phyloP scores from a whole-genome alignment of 345 rosid genomes.

The Erysimum cheiranthoides region DNA sequence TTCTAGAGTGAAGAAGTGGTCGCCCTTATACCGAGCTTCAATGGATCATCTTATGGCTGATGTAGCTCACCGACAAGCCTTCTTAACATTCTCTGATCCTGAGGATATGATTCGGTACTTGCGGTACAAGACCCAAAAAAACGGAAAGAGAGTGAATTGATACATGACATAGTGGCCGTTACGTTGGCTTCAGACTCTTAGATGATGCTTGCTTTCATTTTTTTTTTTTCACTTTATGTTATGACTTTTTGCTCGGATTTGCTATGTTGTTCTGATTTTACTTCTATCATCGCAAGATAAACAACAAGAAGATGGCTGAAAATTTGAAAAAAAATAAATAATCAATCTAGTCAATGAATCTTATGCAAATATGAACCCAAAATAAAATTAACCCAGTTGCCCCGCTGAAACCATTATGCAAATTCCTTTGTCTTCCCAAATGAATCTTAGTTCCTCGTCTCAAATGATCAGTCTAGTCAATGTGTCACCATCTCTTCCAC shows the following conservation, averaged over 20 bases:
- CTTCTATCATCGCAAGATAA: constrained; percentile 7
- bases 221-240: neutral
- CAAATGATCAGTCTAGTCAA: constrained; percentile 22
- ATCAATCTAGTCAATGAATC: too few species aligned
- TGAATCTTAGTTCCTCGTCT: neutral
- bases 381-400: neutral
- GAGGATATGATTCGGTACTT: constrained; percentile 18
- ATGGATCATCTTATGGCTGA: constrained; percentile 27
- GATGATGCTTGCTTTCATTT: constrained; percentile 2
- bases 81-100: constrained; percentile 14
- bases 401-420: neutral
- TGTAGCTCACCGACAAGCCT: constrained; percentile 27
- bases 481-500: constrained; percentile 18
- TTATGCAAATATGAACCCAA: neutral
- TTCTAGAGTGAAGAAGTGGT: constrained; percentile 21
- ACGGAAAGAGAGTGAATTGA: neutral
- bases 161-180: neutral
- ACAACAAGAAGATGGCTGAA: neutral
- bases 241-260: neutral
- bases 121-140: neutral
- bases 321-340: neutral
- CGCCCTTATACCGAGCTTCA: constrained; percentile 23
- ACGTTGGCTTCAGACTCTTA: neutral
- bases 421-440: neutral
- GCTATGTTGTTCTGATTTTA: constrained; percentile 9